Percentiles rank a stretch among this genome's conserved stretches.
Evolutionary conservation across 208 protist genomes (phyloP).

Genomic region (Vickermania ingenoplastis): DNA sequence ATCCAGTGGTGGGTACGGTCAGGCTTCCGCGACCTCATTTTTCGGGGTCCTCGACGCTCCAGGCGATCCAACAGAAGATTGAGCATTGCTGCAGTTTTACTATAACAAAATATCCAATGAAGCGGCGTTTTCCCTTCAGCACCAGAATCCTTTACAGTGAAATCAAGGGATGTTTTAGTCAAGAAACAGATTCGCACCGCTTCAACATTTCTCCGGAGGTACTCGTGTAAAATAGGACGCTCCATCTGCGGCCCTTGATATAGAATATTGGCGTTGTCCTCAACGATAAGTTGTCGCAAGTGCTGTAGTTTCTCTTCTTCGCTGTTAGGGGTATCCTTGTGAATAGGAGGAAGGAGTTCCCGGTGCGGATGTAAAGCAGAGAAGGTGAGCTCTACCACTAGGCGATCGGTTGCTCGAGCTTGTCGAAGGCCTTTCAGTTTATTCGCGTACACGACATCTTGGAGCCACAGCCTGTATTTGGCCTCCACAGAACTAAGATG

Average conservation of each 20-base stretch:
- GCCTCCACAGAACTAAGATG: background rate
- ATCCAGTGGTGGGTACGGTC: too few species aligned
- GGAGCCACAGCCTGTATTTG: background rate
- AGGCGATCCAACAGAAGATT: background rate
- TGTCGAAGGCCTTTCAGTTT: background rate
- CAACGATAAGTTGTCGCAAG: background rate
- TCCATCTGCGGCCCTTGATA: background rate
- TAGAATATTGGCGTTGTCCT: background rate
- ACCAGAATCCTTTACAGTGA: background rate
- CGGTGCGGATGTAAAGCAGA: background rate
- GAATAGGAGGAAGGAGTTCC: background rate
- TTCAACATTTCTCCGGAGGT: background rate
- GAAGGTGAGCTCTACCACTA: background rate
- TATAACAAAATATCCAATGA: conserved; percentile 1
- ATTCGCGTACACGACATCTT: background rate
- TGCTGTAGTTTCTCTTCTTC: background rate
- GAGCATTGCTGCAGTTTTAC: background rate
- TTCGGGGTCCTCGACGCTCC: background rate
- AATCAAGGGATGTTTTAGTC: background rate
- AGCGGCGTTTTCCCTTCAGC: background rate
- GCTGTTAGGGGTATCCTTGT: background rate
- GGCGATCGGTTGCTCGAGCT: background rate
- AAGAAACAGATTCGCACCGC: background rate
- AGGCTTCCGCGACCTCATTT: background rate
- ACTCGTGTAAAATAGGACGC: background rate